Evolutionary conservation across 306 rosid species (phyloP), one percentile per base, ranked within the genome.

Genomic region (Cucumis sativus): DNA sequence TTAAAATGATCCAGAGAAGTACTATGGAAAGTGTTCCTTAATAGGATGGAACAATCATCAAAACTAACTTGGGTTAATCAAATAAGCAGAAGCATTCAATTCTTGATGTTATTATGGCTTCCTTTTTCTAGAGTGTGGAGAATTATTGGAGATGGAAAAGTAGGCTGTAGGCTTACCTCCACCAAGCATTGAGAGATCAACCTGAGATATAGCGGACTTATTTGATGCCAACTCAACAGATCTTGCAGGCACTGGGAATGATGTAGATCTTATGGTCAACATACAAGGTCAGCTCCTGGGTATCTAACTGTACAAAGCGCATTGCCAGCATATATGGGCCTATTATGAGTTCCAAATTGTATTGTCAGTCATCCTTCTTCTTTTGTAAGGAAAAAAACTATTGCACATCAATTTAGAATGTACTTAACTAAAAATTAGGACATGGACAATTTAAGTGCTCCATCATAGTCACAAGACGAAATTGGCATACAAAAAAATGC

Each of bases 241-340:
- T 61, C 78, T 76, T 35, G 80, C 76, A 58, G 84, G 35, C 51
- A 85, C 85, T 0, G 93, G 93, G 83, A 91, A 94, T 47, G 98
- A 94, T 68, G 96, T 94, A 58, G 97, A 83, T 85, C 98, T 81
- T 78, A 94, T 79, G 18, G 96, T 92, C 85, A 94, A 79, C 84
- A 94, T 68, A 82, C 98, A 94, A 78, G 98, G 80, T 79, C 89
- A 82, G 83, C 80, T 75, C 97, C 97, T 12, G 88, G 82, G 75
- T 94, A 91, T 80, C 86, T 87, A 76, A 91, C 93, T 0, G 91
- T 91, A 82, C 88, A 88, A 80, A 91, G 95, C 18, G 98, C 97
- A 85, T 94, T 94, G 65, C 98, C 98, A 59, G 98, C 98, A 84
- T 91, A 94, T 84, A 89, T 91, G 55, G 98, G 98, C 94, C 98